A percentile compares a stretch with the other conserved stretches of the same genome.
These are phyloP conservation scores for Coriolopsis trogii DNA, from an alignment of 1,284 basidiomycete species.

Conservation along the genomic window DNA sequence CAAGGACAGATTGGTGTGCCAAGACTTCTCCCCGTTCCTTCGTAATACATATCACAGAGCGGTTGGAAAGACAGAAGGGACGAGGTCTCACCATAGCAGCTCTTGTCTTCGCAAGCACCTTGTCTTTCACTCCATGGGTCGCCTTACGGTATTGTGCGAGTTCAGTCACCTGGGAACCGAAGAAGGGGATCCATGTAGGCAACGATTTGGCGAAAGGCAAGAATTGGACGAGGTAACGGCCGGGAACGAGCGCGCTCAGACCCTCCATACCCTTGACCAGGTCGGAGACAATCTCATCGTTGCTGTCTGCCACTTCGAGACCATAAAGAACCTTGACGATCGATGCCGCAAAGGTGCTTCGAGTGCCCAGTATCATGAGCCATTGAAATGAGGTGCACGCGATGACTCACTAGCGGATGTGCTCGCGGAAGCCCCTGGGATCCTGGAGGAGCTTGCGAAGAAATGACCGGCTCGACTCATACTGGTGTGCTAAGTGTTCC, in stretches of 20 bases:
- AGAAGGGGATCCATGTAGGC: slow-evolving; percentile 15
- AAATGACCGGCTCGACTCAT: background rate
- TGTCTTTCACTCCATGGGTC: background rate
- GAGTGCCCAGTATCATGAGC: too few species aligned
- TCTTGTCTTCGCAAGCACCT: background rate
- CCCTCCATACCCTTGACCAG: slow-evolving; percentile 8
- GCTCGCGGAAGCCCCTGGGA: background rate
- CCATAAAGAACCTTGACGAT: slow-evolving; percentile 5
- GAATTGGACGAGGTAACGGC: background rate
- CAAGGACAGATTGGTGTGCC: background rate
- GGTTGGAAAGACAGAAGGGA: slow-evolving; percentile 42
- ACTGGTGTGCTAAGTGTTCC: background rate
- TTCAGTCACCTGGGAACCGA: slow-evolving; percentile 3
- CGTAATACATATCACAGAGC: slow-evolving; percentile 41
- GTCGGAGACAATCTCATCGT: slow-evolving; percentile 8
- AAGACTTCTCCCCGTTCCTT: slow-evolving; percentile 20
- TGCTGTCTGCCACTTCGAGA: slow-evolving; percentile 31
- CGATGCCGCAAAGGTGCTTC: background rate
- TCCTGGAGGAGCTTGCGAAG: background rate
- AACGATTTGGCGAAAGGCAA: slow-evolving; percentile 12
- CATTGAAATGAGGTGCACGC: background rate
- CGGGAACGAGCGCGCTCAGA: background rate
- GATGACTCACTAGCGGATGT: slow-evolving; percentile 1
- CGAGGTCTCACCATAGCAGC: slow-evolving; percentile 25
- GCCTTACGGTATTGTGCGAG: background rate